Evolutionary conservation across 1,284 basidiomycete species (phyloP), one percentile per base, ranked within the genome.

Genomic region (Rhodotorula sp.): DNA sequence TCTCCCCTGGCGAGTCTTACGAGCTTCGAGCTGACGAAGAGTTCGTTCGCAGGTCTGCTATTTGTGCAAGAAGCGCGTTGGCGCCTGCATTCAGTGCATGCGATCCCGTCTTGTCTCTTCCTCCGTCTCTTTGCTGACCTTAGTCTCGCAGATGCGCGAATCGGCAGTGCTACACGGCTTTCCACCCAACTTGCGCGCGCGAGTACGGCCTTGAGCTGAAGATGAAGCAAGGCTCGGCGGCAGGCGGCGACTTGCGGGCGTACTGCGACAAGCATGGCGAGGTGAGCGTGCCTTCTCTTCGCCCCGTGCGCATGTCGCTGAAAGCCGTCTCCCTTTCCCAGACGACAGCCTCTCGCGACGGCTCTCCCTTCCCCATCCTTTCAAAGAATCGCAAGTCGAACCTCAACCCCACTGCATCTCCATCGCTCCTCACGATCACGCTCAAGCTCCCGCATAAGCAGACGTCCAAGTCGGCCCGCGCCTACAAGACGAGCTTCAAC

Each of bases 131-230:
- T 2, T 8, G 15, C 40, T 51, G 1, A 31, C 34, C 24, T 22
- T 2, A 20, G 34, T 2, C n/a, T 34, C 30, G 18, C 26, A 65
- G 64, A 30, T 99, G 96, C 80, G 89, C 89, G 73, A 95, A 94
- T 81, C 84, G 87, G 16, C 89, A 87, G 2, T 99, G 96, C 81
- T 95, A 93, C 80, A 85, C 89, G 4, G 94, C 96, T 0, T 99
- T 97, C 77, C 96, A 99, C 79, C 87, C 91, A 3, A 96, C 95
- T 0, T 99, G 96, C 78, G 96, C 94, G 0, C 84, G 94, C 22
- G 89, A 89, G 76, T 86, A 90, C 76, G 92, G 90, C 71, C 80
- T 94, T 10, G 80, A 87, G 86, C 40, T 79, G 20, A 72, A 75
- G 61, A 85, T 89, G 4, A 70, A 69, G 62, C 66, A 50, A 57